These are phyloP conservation scores for Gorgonomyces haynaldii DNA, from an alignment of 192 early-diverging fungal species.

Conservation along the genomic window DNA sequence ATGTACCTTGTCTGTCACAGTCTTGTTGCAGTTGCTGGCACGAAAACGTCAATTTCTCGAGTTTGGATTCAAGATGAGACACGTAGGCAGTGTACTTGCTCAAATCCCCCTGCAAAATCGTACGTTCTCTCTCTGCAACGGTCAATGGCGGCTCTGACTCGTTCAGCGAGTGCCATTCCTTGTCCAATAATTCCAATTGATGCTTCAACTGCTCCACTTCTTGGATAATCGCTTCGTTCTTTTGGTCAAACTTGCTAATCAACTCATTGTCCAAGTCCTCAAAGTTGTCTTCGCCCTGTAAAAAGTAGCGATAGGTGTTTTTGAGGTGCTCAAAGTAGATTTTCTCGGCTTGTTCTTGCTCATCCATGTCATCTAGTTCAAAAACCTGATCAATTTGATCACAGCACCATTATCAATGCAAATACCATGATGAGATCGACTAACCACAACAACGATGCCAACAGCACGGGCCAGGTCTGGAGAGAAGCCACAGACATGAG, in stretches of 20 bases:
- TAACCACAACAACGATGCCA: conserved; percentile 66
- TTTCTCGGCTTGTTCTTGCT: conserved; percentile 32
- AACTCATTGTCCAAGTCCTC: conserved; percentile 43
- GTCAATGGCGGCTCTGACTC: conserved; percentile 45
- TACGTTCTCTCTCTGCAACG: conserved; percentile 38
- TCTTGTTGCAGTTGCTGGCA: conserved; percentile 26
- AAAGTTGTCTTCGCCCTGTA: conserved; percentile 55
- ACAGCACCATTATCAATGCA: conserved; percentile 29
- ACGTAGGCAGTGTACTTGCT: conserved; percentile 47
- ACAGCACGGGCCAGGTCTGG: conserved; percentile 57
- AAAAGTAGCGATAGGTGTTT: conserved; percentile 50
- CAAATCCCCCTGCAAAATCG: conserved; percentile 43
- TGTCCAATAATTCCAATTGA: conserved; percentile 38
- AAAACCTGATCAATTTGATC: conserved; percentile 30
- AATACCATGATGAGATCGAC: conserved; percentile 54
- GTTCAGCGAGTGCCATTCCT: conserved; percentile 26
- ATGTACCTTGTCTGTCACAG: conserved; percentile 13
- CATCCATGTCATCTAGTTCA: conserved; percentile 8
- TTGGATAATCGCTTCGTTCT: conserved; percentile 37
- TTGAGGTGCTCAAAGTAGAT: conserved; percentile 62
- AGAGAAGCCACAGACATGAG: conserved; percentile 53
- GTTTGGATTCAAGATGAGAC: conserved; percentile 24
- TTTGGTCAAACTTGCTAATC: conserved; percentile 45
- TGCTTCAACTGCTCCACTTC: conserved; percentile 28
- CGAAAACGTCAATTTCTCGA: conserved; percentile 38